phyloP scores from a whole-genome alignment of 2,329 filamentous ascomycete species.

The Thelonectria blattea region DNA sequence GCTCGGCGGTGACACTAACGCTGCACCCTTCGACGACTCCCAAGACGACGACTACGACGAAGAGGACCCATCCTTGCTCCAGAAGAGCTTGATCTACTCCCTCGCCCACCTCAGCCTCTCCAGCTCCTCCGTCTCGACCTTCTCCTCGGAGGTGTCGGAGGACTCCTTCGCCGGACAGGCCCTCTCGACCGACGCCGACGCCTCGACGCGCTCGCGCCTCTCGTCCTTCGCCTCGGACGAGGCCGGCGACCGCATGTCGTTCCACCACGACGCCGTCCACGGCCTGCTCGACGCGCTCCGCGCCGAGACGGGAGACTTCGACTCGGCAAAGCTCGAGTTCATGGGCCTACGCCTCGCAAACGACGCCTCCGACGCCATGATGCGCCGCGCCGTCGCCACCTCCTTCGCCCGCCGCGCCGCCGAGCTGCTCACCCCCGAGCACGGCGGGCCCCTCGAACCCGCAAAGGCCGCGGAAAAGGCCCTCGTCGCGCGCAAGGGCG shows the following conservation, averaged over 20 bases:
- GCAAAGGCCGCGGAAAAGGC: constrained; percentile 68
- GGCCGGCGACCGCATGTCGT: constrained; percentile 64
- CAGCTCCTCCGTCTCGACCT: constrained; percentile 61
- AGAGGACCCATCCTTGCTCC: constrained; percentile 57
- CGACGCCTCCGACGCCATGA: constrained; percentile 87
- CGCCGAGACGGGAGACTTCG: constrained; percentile 77
- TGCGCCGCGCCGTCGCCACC: constrained; percentile 83
- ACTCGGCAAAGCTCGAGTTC: constrained; percentile 83
- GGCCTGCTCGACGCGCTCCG: constrained; percentile 87
- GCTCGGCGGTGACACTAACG: constrained; percentile 58
- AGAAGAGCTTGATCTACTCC: constrained; percentile 62
- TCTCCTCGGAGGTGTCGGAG: constrained; percentile 69
- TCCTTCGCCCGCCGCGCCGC: constrained; percentile 84
- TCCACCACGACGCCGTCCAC: constrained; percentile 85
- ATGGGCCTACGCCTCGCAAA: constrained; percentile 90
- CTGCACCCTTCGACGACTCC: constrained; percentile 54
- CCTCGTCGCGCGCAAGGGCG: constrained; percentile 60
- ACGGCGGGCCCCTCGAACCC: constrained; percentile 62
- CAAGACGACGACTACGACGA: constrained; percentile 58
- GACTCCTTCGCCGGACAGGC: constrained; percentile 72
- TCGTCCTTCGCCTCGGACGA: constrained; percentile 77
- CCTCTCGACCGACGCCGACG: constrained; percentile 42
- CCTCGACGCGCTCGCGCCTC: constrained; percentile 65
- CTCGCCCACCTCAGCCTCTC: constrained; percentile 60
- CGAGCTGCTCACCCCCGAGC: constrained; percentile 64